Conservation (phyloP, 768 basidiomycete genomes). For the Boletus sensibilis region DNA sequence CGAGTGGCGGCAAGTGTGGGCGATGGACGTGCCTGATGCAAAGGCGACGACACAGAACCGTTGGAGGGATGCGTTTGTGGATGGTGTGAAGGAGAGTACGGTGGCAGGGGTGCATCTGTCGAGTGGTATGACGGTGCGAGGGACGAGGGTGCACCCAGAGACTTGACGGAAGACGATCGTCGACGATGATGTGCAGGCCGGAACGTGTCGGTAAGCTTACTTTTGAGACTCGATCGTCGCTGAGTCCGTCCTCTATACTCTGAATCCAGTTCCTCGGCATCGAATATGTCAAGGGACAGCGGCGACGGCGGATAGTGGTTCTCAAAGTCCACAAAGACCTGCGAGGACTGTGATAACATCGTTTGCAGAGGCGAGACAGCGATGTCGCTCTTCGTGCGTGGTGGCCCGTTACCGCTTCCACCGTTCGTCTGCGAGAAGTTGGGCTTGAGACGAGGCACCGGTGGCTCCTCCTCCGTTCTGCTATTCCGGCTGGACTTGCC, state of each 20-base stretch:
- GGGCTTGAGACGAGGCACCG: slow-evolving; percentile 32
- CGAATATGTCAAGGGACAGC: slow-evolving; percentile 23
- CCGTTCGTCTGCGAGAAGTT: slow-evolving; percentile 23
- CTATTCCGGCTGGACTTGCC: slow-evolving; percentile 33
- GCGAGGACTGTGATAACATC: slow-evolving; percentile 26
- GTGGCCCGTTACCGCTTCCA: slow-evolving; percentile 11
- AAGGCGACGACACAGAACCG: slow-evolving; percentile 10
- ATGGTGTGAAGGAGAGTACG: slow-evolving; percentile 23
- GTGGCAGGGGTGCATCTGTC: slow-evolving; percentile 22
- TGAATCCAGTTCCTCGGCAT: slow-evolving; percentile 24
- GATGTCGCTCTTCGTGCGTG: slow-evolving; percentile 56
- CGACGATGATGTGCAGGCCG: slow-evolving; percentile 33
- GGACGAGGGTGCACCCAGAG: slow-evolving; percentile 32
- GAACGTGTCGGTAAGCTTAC: slow-evolving; percentile 34
- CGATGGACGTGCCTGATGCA: slow-evolving; percentile 22
- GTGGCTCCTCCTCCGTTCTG: slow-evolving; percentile 28
- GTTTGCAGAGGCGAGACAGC: slow-evolving; percentile 26
- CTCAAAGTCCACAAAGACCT: slow-evolving; percentile 29
- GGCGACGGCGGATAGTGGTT: slow-evolving; percentile 29
- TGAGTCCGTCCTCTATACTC: slow-evolving; percentile 28
- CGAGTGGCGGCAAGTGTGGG: slow-evolving; percentile 34
- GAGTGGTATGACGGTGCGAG: slow-evolving; percentile 22
- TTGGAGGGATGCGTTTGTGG: slow-evolving; percentile 13
- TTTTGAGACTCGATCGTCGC: slow-evolving; percentile 34
- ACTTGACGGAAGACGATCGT: slow-evolving; percentile 35